A percentile compares a stretch with the other conserved stretches of the same genome.
phyloP scores from a whole-genome alignment of 768 basidiomycete genomes.

The Mrakia frigida region DNA sequence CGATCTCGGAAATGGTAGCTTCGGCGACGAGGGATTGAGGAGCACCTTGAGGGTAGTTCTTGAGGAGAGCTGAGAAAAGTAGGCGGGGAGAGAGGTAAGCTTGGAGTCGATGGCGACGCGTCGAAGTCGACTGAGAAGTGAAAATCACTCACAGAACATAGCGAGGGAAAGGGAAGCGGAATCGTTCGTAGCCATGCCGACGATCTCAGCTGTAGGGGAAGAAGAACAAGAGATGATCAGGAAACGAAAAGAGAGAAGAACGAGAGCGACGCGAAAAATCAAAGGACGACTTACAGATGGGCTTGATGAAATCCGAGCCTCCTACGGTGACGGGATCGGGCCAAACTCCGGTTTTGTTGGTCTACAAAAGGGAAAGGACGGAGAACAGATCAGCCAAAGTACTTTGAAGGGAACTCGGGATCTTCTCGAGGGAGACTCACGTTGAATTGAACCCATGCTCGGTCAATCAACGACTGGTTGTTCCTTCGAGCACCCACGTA shows the following conservation, averaged over 20 bases:
- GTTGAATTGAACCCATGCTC: slow-evolving; percentile 18
- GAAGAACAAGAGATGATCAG: background rate
- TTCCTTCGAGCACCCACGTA: background rate
- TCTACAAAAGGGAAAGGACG: background rate
- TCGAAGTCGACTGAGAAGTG: background rate
- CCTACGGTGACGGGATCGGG: slow-evolving; percentile 11
- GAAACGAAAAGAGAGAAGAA: background rate
- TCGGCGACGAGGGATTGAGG: slow-evolving; percentile 1
- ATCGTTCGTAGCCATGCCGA: slow-evolving; percentile 15
- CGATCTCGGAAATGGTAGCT: background rate
- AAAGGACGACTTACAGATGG: background rate
- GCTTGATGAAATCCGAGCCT: slow-evolving; percentile 4
- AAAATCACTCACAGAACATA: slow-evolving; percentile 9
- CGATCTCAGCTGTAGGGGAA: background rate
- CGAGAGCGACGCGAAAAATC: too few relatives aligned
- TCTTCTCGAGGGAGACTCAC: background rate
- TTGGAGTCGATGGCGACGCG: background rate
- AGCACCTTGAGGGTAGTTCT: slow-evolving; percentile 5
- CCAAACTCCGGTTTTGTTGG: slow-evolving; percentile 22
- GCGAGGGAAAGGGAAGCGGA: slow-evolving; percentile 15
- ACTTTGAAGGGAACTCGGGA: too few relatives aligned
- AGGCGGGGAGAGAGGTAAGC: background rate
- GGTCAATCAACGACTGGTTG: slow-evolving; percentile 12
- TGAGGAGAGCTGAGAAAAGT: background rate
- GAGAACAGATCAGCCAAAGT: background rate